Evolutionary conservation across 2,329 filamentous ascomycete genomes (phyloP), one percentile per base, ranked within the genome.

Genomic region (Neofusicoccum umdonicola): DNA sequence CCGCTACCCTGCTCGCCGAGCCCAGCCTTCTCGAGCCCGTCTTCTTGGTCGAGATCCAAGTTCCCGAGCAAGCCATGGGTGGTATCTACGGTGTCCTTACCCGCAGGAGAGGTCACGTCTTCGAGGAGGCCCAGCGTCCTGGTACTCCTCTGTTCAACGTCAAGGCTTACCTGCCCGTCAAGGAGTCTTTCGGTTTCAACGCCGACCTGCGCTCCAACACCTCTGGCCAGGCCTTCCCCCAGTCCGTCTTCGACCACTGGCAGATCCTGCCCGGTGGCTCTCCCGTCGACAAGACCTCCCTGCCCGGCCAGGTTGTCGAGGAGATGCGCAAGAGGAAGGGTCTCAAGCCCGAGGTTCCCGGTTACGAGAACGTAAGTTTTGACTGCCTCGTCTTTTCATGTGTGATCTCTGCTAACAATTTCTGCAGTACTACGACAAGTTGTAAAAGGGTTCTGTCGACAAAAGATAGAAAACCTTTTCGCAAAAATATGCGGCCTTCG

Each of bases 11-110:
- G 71, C 88, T 99, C 74, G 93, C 95, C 76, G 88, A 96, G 73
- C 95, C 95, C 71, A 89, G 88, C 82, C 88, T 99, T 69, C 89
- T 93, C 75, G 95, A 99, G 88, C 95, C 95, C 78, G 91, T 99
- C 83, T 99, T 96, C 91, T 86, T 97, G 80, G 93, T 97, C 81
- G 95, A 99, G 84, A 99, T 99, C 82, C 93, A 97, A 86, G 95
- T 99, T 69, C 94, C 94, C 77, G 95, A 99, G 88, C 85, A 89
- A 78, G 94, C 95, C 80, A 98, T 99, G 95, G 95, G 95, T 88
- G 95, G 95, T 88, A 96, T 99, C 83, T 99, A 99, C 85, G 91
- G 93, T 90, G 93, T 97, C 79, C 91, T 99, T 76, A 97, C 93
- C 83, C 91, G 93, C 79, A 87, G 93, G 82, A 90, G 95, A 91